These are phyloP conservation scores for Stylosanthes scabra DNA, from an alignment of 331 rosid genomes.

Conservation along the genomic window DNA sequence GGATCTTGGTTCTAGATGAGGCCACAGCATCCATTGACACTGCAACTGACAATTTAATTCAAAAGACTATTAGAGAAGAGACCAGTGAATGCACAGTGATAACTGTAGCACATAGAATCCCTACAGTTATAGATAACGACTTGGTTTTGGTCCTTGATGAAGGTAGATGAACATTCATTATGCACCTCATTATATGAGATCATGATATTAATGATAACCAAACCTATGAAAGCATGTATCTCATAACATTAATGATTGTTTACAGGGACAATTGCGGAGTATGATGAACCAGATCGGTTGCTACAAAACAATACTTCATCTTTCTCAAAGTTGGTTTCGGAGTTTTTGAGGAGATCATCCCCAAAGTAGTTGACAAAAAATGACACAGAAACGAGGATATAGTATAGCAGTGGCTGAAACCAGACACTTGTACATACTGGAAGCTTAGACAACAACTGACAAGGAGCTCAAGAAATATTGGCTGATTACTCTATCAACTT, in stretches of 20 bases:
- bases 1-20: conserved; percentile 81
- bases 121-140: conserved; percentile 88
- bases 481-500: conserved; percentile 14
- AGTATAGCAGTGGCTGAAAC: conserved; percentile 2
- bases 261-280: conserved; percentile 79
- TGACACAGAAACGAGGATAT: conserved; percentile 31
- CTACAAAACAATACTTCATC: conserved; percentile 65
- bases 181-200: background rate
- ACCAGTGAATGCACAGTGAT: conserved; percentile 83
- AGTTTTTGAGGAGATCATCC: conserved; percentile 73
- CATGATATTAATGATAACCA: conserved; percentile 15
- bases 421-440: conserved; percentile 18
- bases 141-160: conserved; percentile 79
- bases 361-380: conserved; percentile 42
- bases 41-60: conserved; percentile 77
- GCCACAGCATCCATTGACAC: conserved; percentile 95
- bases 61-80: conserved; percentile 76
- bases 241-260: background rate
- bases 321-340: conserved; percentile 86
- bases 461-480: conserved; percentile 8
- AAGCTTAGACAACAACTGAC: conserved; percentile 38
- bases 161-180: conserved; percentile 50
- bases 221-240: conserved; percentile 11
- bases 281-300: conserved; percentile 66
- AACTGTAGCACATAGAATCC: conserved; percentile 89